Evolutionary conservation across 805 yeast species (phyloP).

Genomic region (Pichia deserticola): DNA sequence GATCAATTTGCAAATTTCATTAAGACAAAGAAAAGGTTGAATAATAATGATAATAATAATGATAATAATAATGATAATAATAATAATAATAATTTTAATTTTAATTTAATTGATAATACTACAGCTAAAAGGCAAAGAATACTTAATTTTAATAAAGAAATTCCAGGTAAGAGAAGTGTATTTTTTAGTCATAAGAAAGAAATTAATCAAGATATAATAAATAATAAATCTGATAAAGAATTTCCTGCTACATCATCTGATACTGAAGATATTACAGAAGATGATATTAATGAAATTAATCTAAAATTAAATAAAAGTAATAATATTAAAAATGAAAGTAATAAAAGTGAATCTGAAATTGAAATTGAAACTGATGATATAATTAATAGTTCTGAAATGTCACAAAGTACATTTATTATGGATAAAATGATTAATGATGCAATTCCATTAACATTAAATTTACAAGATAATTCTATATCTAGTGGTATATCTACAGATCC

Average conservation of each 20-base stretch:
- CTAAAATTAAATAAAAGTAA: slow-evolving; percentile 1
- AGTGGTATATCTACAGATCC: slow-evolving; percentile 3
- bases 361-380: slow-evolving; percentile 20
- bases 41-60: neutral
- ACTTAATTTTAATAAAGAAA: slow-evolving; percentile 13
- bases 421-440: neutral
- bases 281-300: slow-evolving; percentile 4
- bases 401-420: slow-evolving; percentile 5
- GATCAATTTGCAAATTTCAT: slow-evolving; percentile 17
- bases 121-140: slow-evolving; percentile 22
- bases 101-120: slow-evolving; percentile 13
- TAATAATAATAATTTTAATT: no score
- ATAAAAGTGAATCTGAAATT: slow-evolving; percentile 24
- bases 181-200: slow-evolving; percentile 12
- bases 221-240: neutral
- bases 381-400: slow-evolving; percentile 17
- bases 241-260: slow-evolving; percentile 8
- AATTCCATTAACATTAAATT: neutral
- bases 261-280: slow-evolving; percentile 11
- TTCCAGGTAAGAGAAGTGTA: slow-evolving; percentile 12
- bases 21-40: neutral
- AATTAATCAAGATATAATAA: neutral
- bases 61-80: neutral
- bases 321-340: neutral
- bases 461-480: neutral